phyloP scores from a whole-genome alignment of 805 yeast species.

The Wilhelminamyces savonicus region DNA sequence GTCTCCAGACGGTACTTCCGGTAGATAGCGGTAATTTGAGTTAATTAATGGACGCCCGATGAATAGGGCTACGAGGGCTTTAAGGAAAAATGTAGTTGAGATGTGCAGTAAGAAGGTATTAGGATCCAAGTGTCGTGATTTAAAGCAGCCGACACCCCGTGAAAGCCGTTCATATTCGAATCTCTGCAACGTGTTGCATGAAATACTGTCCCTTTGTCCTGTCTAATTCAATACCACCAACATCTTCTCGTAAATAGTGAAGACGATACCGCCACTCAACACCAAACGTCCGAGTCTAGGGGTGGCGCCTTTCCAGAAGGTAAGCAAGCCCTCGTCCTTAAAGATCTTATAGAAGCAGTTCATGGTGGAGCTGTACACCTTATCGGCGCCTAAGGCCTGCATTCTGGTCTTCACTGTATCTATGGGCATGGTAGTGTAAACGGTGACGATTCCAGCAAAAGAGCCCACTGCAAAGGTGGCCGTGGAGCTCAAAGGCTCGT shows the following conservation, averaged over 20 bases:
- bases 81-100: no score
- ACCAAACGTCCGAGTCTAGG: constrained; percentile 91
- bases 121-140: no score
- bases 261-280: constrained; percentile 94
- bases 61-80: no score
- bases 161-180: no score
- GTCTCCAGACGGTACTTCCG: no score
- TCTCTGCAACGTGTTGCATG: no score
- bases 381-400: constrained; percentile 83
- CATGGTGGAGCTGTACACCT: constrained; percentile 64
- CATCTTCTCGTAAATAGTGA: constrained; percentile 92
- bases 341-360: constrained; percentile 79
- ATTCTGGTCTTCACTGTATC: constrained; percentile 95
- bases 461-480: constrained; percentile 88
- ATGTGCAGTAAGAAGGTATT: no score
- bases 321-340: constrained; percentile 79
- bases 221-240: constrained; percentile 46
- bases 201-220: background rate
- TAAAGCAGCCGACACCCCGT: no score
- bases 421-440: constrained; percentile 90
- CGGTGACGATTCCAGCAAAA: constrained; percentile 83
- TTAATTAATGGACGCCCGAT: no score
- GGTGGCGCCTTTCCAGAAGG: constrained; percentile 98
- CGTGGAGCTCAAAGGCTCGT: constrained; percentile 67
- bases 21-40: no score